Evolutionary conservation across 2,329 filamentous ascomycete species (phyloP).

Genomic region (Talaromyces sp.): DNA sequence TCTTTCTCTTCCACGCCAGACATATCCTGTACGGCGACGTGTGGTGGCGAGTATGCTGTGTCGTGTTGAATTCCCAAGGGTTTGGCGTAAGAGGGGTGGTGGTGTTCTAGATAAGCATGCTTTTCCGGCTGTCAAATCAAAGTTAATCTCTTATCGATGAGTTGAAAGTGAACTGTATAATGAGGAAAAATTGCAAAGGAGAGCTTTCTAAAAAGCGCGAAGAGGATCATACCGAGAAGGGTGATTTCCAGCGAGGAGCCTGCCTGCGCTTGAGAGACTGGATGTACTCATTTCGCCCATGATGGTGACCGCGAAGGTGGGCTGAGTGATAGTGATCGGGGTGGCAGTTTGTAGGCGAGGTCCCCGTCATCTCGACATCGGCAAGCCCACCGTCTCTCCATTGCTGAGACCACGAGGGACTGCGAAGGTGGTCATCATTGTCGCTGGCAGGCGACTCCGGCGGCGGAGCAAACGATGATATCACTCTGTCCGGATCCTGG

Average conservation of each 20-base stretch:
- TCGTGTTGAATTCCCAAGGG: constrained; percentile 18
- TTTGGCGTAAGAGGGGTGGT: constrained; percentile 34
- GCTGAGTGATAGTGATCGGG: constrained; percentile 16
- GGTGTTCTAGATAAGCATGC: constrained; percentile 31
- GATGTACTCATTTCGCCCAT: constrained; percentile 71
- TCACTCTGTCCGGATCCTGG: constrained; percentile 25
- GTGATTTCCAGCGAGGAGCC: constrained; percentile 69
- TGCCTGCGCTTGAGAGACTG: constrained; percentile 75
- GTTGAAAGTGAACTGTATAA: background rate
- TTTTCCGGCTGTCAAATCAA: constrained; percentile 27
- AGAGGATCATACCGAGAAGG: constrained; percentile 48
- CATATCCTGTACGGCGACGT: constrained; percentile 17
- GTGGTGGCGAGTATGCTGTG: constrained; percentile 3
- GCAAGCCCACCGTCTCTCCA: constrained; percentile 12
- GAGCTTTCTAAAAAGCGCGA: background rate
- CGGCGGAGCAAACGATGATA: constrained; percentile 12
- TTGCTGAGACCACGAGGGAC: constrained; percentile 11
- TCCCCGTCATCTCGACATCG: constrained; percentile 15
- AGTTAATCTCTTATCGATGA: background rate
- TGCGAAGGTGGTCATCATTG: constrained; percentile 9
- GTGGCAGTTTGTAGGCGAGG: constrained; percentile 12
- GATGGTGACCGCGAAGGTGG: constrained; percentile 30
- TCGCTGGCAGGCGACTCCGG: background rate
- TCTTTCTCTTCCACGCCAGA: constrained; percentile 33
- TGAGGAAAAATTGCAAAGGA: background rate